A percentile compares a stretch with the other conserved stretches of the same genome.
phyloP scores from a whole-genome alignment of 768 basidiomycete species.

The Phaeolepiota aurea region DNA sequence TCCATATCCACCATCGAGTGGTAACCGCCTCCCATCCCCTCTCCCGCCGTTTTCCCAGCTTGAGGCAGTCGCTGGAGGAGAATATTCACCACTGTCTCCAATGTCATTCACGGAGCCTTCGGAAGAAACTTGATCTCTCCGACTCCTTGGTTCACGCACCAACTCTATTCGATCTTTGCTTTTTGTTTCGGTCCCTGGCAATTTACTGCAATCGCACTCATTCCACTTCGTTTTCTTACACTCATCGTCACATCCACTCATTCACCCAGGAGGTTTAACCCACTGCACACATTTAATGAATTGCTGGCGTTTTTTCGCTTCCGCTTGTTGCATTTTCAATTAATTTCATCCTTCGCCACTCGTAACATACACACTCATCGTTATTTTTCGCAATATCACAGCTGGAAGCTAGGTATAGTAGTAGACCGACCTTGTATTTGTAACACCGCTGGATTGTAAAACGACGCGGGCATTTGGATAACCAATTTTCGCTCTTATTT shows the following conservation, averaged over 20 bases:
- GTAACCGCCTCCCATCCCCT: constrained; percentile 30
- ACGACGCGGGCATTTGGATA: constrained; percentile 10
- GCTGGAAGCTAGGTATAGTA: constrained; percentile 41
- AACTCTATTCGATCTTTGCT: too few relatives aligned
- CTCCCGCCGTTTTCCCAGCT: constrained; percentile 76
- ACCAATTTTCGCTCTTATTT: constrained; percentile 10
- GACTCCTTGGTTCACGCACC: too few relatives aligned
- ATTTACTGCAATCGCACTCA: constrained; percentile 8
- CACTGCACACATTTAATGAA: constrained; percentile 28
- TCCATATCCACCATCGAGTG: constrained; percentile 28
- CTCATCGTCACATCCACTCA: constrained; percentile 18
- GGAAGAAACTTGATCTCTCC: too few relatives aligned
- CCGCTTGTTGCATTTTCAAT: constrained; percentile 1
- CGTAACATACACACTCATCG: constrained; percentile 9
- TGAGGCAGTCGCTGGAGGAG: constrained; percentile 77
- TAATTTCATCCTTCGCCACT: constrained; percentile 3
- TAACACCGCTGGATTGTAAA: constrained; percentile 27
- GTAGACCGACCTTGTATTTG: constrained; percentile 54
- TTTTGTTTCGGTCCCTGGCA: too few relatives aligned
- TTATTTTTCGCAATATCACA: constrained; percentile 21
- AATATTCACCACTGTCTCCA: constrained; percentile 63
- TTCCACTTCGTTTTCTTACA: constrained; percentile 10
- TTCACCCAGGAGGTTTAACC: constrained; percentile 36
- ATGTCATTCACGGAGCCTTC: constrained; percentile 55
- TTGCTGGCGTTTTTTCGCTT: constrained; percentile 22